A percentile compares a stretch with the other conserved stretches of the same genome.
Conservation (phyloP, 179 eudicot genomes). For the Sideroxylon spinosum region DNA sequence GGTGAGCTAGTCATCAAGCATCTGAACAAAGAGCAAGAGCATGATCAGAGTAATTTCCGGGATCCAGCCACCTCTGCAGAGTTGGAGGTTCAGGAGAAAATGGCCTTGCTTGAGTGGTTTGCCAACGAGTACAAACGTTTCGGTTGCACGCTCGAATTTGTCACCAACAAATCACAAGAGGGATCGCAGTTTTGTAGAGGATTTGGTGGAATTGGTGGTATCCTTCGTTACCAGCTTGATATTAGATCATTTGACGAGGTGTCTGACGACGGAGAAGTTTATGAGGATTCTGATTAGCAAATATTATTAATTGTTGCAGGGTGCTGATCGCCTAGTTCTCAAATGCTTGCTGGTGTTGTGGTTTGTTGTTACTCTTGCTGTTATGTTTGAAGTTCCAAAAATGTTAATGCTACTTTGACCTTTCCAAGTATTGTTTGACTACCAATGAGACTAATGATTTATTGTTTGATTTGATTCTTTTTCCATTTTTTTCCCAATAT, state of each 20-base stretch:
- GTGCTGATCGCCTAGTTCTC: neutral
- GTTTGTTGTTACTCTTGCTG: too few species aligned
- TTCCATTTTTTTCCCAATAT: too few species aligned
- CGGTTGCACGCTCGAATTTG: slow-evolving; percentile 18
- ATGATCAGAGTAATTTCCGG: slow-evolving; percentile 10
- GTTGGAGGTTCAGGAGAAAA: slow-evolving; percentile 15
- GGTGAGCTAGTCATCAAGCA: slow-evolving; percentile 8
- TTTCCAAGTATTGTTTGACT: too few species aligned
- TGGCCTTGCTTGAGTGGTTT: slow-evolving; percentile 14
- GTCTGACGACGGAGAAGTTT: slow-evolving; percentile 23
- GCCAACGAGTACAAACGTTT: slow-evolving; percentile 14
- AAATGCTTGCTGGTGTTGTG: too few species aligned
- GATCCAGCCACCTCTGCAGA: neutral
- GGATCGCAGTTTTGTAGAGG: slow-evolving; percentile 27
- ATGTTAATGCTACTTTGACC: too few species aligned
- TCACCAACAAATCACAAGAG: slow-evolving; percentile 26
- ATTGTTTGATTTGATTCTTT: too few species aligned
- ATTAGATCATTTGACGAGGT: slow-evolving; percentile 21
- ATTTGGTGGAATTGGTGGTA: slow-evolving; percentile 26
- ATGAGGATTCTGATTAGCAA: slow-evolving; percentile 24
- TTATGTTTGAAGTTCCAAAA: too few species aligned
- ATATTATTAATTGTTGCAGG: neutral
- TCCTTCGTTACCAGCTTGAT: slow-evolving; percentile 26
- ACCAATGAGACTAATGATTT: too few species aligned
- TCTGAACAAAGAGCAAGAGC: slow-evolving; percentile 11